A percentile compares a stretch with the other conserved stretches of the same genome.
These are phyloP conservation scores for Trichophaea hybrida DNA, from an alignment of 2,329 filamentous ascomycete genomes.

Conservation along the genomic window DNA sequence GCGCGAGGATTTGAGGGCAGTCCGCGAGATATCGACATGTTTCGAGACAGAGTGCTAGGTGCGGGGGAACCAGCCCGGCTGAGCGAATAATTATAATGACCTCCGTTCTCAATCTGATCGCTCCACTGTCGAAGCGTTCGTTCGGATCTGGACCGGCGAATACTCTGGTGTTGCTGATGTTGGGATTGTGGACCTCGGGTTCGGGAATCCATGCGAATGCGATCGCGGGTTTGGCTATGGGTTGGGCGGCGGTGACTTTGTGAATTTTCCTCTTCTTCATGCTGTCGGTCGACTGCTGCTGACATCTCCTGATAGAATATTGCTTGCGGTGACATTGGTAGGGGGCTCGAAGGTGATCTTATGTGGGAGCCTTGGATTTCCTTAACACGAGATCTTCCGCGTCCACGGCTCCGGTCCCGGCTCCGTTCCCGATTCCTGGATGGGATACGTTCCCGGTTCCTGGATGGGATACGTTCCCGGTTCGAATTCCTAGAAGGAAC, in stretches of 20 bases:
- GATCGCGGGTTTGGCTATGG: neutral
- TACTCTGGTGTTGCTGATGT: neutral
- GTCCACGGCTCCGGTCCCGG: neutral
- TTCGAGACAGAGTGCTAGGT: slow-evolving; percentile 21
- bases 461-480: slow-evolving; percentile 7
- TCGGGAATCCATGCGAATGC: slow-evolving; percentile 10
- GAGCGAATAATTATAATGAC: neutral
- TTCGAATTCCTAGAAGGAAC: neutral
- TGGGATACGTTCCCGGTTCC: neutral
- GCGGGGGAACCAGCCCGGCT: slow-evolving; percentile 15
- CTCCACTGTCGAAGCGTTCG: slow-evolving; percentile 22
- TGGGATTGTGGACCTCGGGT: slow-evolving; percentile 7
- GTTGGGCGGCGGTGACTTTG: slow-evolving; percentile 4
- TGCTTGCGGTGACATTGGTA: slow-evolving; percentile 53
- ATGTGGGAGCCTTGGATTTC: slow-evolving; percentile 26
- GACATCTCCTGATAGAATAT: slow-evolving; percentile 33
- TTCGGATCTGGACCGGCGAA: slow-evolving; percentile 22
- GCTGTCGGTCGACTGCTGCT: slow-evolving; percentile 5
- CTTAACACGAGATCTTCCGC: neutral
- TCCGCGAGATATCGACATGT: slow-evolving; percentile 15
- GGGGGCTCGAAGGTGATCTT: slow-evolving; percentile 64
- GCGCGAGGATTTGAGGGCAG: slow-evolving; percentile 22
- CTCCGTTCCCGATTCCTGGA: neutral
- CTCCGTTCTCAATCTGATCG: slow-evolving; percentile 14
- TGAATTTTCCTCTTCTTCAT: slow-evolving; percentile 13